Conservation (phyloP, 148 eudicot species). For the Mesembryanthemum crystallinum region DNA sequence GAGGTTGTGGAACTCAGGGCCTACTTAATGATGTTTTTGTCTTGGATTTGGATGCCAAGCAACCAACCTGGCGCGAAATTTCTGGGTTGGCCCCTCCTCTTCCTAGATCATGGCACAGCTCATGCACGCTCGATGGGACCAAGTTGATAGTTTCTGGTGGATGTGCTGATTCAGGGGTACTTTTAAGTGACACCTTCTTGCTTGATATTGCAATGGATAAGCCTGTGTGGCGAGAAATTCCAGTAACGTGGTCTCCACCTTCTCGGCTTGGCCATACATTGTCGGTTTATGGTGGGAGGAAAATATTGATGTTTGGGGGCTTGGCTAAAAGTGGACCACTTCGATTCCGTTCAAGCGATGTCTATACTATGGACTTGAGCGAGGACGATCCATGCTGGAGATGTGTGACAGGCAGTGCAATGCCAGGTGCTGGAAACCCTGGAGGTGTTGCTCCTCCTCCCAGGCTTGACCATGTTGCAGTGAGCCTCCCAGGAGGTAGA, state of each 20-base stretch:
- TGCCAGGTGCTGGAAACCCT: conserved; percentile 95
- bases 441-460: conserved; percentile 97
- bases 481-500: conserved; percentile 94
- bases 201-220: conserved; percentile 93
- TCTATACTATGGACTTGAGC: conserved; percentile 82
- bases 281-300: conserved; percentile 89
- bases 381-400: conserved; percentile 95
- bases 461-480: conserved; percentile 91
- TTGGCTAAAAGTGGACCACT: conserved; percentile 90
- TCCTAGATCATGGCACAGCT: conserved; percentile 97
- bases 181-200: conserved; percentile 84
- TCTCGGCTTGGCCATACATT: conserved; percentile 90
- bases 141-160: conserved; percentile 95
- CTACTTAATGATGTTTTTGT: conserved; percentile 83
- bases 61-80: conserved; percentile 94
- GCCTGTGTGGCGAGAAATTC: conserved; percentile 91
- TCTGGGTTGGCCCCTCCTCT: conserved; percentile 89
- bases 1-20: conserved; percentile 93
- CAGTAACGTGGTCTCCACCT: conserved; percentile 89
- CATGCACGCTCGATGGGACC: conserved; percentile 91
- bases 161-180: conserved; percentile 96
- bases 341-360: conserved; percentile 81
- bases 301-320: conserved; percentile 95
- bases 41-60: conserved; percentile 81
- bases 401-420: conserved; percentile 81